These are phyloP conservation scores for Phtheirospermum japonicum DNA, from an alignment of 257 asterid genomes.

Conservation along the genomic window DNA sequence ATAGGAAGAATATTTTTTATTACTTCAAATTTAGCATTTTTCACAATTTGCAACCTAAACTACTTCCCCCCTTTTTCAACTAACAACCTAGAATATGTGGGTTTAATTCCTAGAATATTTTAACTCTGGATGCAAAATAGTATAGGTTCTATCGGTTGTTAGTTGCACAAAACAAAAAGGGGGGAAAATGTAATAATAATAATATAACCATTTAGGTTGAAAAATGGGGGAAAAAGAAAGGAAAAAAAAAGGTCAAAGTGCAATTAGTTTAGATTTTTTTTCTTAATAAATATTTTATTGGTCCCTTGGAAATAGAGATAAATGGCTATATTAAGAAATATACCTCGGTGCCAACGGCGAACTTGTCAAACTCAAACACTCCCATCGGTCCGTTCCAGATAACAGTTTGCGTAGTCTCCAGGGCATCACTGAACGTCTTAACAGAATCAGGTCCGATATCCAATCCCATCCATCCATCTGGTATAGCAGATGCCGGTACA, in stretches of 20 bases:
- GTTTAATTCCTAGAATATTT: no score
- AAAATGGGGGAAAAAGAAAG: no score
- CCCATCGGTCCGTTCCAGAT: constrained; percentile 99
- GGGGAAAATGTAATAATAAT: no score
- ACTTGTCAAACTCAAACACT: constrained; percentile 85
- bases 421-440: constrained; percentile 70
- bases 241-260: neutral
- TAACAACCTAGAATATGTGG: no score
- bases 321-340: constrained; percentile 9
- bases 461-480: constrained; percentile 93
- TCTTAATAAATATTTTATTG: neutral
- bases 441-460: constrained; percentile 85
- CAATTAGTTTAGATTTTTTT: neutral
- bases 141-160: neutral
- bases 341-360: constrained; percentile 87
- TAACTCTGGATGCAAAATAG: neutral
- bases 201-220: neutral
- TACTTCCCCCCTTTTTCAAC: no score
- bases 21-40: no score
- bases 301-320: neutral
- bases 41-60: no score
- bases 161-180: neutral
- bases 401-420: constrained; percentile 72
- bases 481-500: constrained; percentile 74
- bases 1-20: neutral